Conservation (phyloP, 1,139 yeast genomes). For the Debaryomyces psychrophilus region DNA sequence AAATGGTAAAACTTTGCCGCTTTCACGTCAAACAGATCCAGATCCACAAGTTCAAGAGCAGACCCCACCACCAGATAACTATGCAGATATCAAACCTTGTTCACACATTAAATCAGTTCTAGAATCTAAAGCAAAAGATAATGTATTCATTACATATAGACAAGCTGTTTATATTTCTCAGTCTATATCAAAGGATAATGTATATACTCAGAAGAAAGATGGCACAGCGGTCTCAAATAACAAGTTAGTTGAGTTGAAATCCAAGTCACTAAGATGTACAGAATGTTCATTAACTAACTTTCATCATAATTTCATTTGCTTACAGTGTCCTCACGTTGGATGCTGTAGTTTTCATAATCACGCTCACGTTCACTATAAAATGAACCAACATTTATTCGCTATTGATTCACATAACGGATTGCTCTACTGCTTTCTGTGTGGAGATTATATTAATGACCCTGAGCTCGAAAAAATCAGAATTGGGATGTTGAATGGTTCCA, state of each 20-base stretch:
- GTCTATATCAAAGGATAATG: slow-evolving; percentile 26
- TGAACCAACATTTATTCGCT: slow-evolving; percentile 73
- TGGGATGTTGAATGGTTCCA: slow-evolving; percentile 21
- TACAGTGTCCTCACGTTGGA: slow-evolving; percentile 84
- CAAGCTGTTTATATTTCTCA: slow-evolving; percentile 57
- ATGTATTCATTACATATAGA: slow-evolving; percentile 58
- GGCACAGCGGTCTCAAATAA: slow-evolving; percentile 30
- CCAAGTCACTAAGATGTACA: slow-evolving; percentile 51
- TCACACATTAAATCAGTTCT: slow-evolving; percentile 57
- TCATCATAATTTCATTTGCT: slow-evolving; percentile 63
- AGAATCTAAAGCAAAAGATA: slow-evolving; percentile 55
- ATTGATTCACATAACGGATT: slow-evolving; percentile 62
- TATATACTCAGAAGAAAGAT: slow-evolving; percentile 36
- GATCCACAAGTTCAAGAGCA: slow-evolving; percentile 7
- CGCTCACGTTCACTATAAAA: slow-evolving; percentile 62
- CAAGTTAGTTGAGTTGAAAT: slow-evolving; percentile 41
- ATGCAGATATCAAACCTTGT: slow-evolving; percentile 48
- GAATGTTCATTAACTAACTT: slow-evolving; percentile 52
- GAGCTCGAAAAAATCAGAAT: slow-evolving; percentile 55
- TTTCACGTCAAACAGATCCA: neutral
- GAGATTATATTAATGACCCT: slow-evolving; percentile 67
- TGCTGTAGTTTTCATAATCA: slow-evolving; percentile 59
- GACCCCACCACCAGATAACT: slow-evolving; percentile 24
- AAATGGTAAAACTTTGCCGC: slow-evolving; percentile 5
- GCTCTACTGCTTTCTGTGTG: slow-evolving; percentile 77